phyloP scores from a whole-genome alignment of 2,329 filamentous ascomycete genomes.

The Aschersonia sp. region DNA sequence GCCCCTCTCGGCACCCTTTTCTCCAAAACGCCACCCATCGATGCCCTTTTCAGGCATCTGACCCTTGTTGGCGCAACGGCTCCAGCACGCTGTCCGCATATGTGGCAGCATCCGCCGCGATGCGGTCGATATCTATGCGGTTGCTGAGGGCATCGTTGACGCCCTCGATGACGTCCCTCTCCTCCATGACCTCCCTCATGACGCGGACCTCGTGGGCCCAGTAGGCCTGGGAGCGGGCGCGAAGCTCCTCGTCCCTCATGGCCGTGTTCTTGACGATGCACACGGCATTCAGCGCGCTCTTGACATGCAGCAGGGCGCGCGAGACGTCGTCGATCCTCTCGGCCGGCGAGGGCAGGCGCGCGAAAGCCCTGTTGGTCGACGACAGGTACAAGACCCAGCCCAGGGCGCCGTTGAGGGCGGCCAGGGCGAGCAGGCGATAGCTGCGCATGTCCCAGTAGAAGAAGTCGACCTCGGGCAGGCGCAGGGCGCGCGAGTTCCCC shows the following conservation, averaged over 20 bases:
- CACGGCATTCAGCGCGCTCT: constrained; percentile 55
- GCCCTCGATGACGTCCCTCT: constrained; percentile 58
- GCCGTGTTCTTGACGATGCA: constrained; percentile 71
- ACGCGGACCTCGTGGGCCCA: constrained; percentile 66
- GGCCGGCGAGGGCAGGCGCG: constrained; percentile 41
- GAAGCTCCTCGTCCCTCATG: constrained; percentile 56
- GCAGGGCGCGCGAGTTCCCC: constrained; percentile 46
- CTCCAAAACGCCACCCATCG: too few species aligned
- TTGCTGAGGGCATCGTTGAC: constrained; percentile 52
- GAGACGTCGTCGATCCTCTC: constrained; percentile 51
- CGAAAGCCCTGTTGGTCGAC: constrained; percentile 67
- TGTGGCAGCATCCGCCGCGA: constrained; percentile 48
- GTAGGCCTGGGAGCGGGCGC: constrained; percentile 53
- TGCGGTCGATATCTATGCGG: constrained; percentile 45
- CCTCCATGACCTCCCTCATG: constrained; percentile 64
- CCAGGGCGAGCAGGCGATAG: constrained; percentile 49
- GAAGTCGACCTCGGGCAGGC: constrained; percentile 49
- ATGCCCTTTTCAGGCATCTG: background rate
- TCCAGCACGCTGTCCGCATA: constrained; percentile 35
- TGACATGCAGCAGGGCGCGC: constrained; percentile 40
- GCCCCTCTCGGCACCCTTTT: too few species aligned
- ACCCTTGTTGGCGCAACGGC: constrained; percentile 11
- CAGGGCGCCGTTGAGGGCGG: constrained; percentile 46
- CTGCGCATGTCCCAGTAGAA: constrained; percentile 58
- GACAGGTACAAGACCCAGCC: constrained; percentile 59